Percentiles rank a stretch among this genome's conserved stretches.
Evolutionary conservation across 1,139 yeast genomes (phyloP).

Genomic region (Yamadazyma taylorii): DNA sequence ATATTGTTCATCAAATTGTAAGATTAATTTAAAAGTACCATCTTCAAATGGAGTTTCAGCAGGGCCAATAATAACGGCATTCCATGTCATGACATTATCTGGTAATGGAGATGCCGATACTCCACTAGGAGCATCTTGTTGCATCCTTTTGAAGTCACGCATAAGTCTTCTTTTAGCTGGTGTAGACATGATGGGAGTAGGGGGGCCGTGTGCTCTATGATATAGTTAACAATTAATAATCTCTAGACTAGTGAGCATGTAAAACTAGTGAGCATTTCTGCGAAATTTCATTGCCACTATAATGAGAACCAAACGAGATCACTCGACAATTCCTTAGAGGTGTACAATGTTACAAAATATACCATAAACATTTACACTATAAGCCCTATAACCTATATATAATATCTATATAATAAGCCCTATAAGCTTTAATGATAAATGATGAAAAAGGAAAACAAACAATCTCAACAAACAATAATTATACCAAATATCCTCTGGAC

Average conservation of each 20-base stretch:
- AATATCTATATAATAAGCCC: no score
- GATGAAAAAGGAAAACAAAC: neutral
- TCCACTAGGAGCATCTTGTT: slow-evolving; percentile 97
- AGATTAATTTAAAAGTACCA: slow-evolving; percentile 85
- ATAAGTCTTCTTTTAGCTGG: slow-evolving; percentile 97
- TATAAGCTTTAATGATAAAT: neutral
- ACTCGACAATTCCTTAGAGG: no score
- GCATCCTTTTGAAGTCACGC: slow-evolving; percentile 99
- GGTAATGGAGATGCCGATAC: slow-evolving; percentile 97
- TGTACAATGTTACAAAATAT: no score
- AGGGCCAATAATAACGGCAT: slow-evolving; percentile 97
- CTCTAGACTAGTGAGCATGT: no score
- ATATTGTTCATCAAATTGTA: slow-evolving; percentile 94
- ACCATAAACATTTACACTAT: no score
- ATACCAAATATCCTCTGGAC: neutral
- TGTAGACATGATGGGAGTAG: slow-evolving; percentile 79
- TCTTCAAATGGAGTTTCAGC: slow-evolving; percentile 98
- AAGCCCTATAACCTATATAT: no score
- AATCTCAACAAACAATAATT: neutral
- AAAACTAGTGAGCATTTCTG: no score
- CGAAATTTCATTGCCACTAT: no score
- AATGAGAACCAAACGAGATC: no score
- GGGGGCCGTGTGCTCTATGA: no score
- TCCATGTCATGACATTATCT: slow-evolving; percentile 96
- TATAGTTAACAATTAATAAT: no score